Evolutionary conservation across 1,139 yeast species (phyloP).

Genomic region (Candida tetrigidarum): DNA sequence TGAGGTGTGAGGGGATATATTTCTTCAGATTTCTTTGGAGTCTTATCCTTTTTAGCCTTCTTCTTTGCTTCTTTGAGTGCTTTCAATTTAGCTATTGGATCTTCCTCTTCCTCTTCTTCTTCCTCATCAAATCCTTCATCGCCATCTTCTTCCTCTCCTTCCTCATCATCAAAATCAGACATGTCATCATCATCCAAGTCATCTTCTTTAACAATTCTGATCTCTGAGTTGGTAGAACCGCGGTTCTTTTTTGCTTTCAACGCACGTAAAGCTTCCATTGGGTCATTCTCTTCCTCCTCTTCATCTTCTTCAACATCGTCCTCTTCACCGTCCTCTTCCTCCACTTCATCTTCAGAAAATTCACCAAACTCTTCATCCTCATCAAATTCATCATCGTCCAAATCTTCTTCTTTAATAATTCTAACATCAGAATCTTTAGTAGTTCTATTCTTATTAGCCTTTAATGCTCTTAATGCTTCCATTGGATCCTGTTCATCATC

Average conservation of each 20-base stretch:
- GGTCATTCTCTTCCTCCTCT: conserved; percentile 22
- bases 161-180: conserved; percentile 17
- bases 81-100: conserved; percentile 49
- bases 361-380: conserved; percentile 27
- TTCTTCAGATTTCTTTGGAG: conserved; percentile 15
- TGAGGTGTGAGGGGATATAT: conserved; percentile 30
- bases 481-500: conserved; percentile 32
- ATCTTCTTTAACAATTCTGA: conserved; percentile 27
- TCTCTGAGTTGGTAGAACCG: conserved; percentile 22
- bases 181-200: conserved; percentile 22
- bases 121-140: conserved; percentile 18
- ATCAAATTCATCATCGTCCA: conserved; percentile 25
- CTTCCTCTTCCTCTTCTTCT: conserved; percentile 22
- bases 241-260: conserved; percentile 23
- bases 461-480: conserved; percentile 26
- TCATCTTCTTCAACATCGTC: conserved; percentile 20
- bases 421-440: conserved; percentile 19
- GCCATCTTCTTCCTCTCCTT: conserved; percentile 21
- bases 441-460: conserved; percentile 24
- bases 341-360: conserved; percentile 11
- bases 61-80: conserved; percentile 40
- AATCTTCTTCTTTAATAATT: conserved; percentile 33
- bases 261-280: conserved; percentile 26
- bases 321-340: conserved; percentile 20
- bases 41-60: conserved; percentile 20